Evolutionary conservation across 106 monocot genomes (phyloP), one percentile per base, ranked within the genome.

Genomic region (Allium sativum): DNA sequence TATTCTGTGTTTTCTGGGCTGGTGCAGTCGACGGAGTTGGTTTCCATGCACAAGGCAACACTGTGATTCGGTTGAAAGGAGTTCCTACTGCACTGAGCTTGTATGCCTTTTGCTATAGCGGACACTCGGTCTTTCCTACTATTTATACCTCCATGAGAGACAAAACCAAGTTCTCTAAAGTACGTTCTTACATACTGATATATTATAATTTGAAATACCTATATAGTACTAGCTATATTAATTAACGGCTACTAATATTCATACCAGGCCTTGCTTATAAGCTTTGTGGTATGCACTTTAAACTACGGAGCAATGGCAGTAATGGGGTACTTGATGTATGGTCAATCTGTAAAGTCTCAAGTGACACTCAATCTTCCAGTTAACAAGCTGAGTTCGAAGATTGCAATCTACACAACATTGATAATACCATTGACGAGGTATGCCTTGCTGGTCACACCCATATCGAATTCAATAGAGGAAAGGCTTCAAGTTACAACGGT

Each of bases 81-180:
- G n/a, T 89, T 7, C 78, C 89, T 0, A 84, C 81, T 8, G 68
- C 89, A 18, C 22, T 84, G 16, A 73, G 89, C 13, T 62, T 89
- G 67, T 89, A 57, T 45, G 70, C 78, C 3, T 75, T 89, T 9
- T 89, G 89, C 61, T 89, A 70, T 68, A 68, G 78, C 21, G 81
- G 84, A 8, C 89, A 89, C 72, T 84, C 89, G 1, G 76, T 89
- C 7, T 89, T 84, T 51, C 89, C 89, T 1, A 84, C 84, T 40
- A 65, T 85, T 11, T 85, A 93, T 58, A 41, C 58, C 8, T 58
- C 41, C 0, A 42, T 41, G 58, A 58, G n/a, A 58, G 41, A 42
- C 18, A 58, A 14, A 6, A 58, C 13, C 4, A 40, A 11, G 40
- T 58, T 58, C 40, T 58, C 58, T 12, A 58, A 58, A 15, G 58